Percentiles rank a stretch among this genome's conserved stretches.
phyloP scores from a whole-genome alignment of 2,329 filamentous ascomycete genomes.

The Stylonectria norvegica region DNA sequence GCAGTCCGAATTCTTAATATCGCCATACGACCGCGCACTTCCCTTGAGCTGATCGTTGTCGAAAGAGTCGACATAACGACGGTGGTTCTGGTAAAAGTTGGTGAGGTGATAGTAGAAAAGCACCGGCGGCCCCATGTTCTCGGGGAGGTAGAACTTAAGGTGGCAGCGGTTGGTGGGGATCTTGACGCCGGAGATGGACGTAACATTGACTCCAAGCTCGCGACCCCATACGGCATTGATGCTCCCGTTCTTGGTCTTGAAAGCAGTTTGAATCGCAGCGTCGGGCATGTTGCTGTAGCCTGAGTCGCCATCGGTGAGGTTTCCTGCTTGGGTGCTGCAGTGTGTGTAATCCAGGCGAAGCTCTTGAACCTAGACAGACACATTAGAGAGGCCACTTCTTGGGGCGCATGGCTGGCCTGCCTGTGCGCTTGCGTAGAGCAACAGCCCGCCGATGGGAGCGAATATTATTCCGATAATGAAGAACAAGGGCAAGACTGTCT shows the following conservation, averaged over 20 bases:
- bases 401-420: constrained; percentile 43
- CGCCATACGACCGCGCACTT: constrained; percentile 53
- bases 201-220: constrained; percentile 38
- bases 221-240: constrained; percentile 43
- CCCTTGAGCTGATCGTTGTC: constrained; percentile 79
- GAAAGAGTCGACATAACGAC: constrained; percentile 89
- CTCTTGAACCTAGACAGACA: constrained; percentile 70
- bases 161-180: constrained; percentile 58
- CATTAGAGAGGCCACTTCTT: constrained; percentile 8
- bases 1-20: constrained; percentile 69
- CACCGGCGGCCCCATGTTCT: constrained; percentile 75
- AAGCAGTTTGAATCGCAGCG: constrained; percentile 62
- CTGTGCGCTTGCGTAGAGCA: constrained; percentile 80
- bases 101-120: constrained; percentile 93
- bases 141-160: constrained; percentile 74
- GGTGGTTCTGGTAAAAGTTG: constrained; percentile 99
- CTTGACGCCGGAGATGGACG: constrained; percentile 35
- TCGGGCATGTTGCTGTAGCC: too few species aligned
- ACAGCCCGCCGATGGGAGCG: constrained; percentile 82
- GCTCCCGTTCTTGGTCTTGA: constrained; percentile 55
- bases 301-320: constrained; percentile 37
- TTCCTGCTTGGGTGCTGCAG: constrained; percentile 47
- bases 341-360: constrained; percentile 85
- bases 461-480: constrained; percentile 89
- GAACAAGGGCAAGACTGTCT: constrained; percentile 88